Evolutionary conservation across 164 flowering plant species (phyloP), one percentile per base, ranked within the genome.

Genomic region (Umbellularia californica): DNA sequence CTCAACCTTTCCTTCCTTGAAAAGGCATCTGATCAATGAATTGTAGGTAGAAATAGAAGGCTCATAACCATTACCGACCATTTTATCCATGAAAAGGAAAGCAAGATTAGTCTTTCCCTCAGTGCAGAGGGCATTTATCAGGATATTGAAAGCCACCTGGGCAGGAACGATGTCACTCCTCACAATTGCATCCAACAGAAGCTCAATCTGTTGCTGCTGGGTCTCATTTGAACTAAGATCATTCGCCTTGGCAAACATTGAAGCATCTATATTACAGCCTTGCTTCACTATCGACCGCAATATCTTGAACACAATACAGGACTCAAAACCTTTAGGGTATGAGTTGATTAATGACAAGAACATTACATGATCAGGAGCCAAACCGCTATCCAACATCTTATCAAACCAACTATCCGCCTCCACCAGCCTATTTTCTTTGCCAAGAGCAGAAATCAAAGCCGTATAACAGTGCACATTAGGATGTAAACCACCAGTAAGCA

Each of bases 401-500:
- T 68, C 58, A 66, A 75, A 82, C 68, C 87, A 73, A 17, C 74
- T 77, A 67, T 76, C 82, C 2, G 82, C 85, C 68, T 87, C 87
- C 7, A 6, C 65, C 0, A 80, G 15, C 79, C 79, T 81, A 20
- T 80, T 83, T 76, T 84, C 84, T 77, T 79, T 80, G 71, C 65
- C 79, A 27, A 89, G 85, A 9, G 90, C 79, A 76, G 79, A 69
- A 5, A 89, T 76, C 72, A 89, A 75, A 50, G 70, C 74, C 1
- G 90, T 88, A 72, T 86, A 91, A 75, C 83, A 82, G 64, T 86
- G 90, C 68, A 85, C 85, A 65, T 74, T 77, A 13, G 87, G 88
- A 72, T 71, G 33, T 30, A 88, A 12, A 65, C 80, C 75, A 28
- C 55, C 13, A 50, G 62, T 64, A 35, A 33, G 23, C 86, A 86